Evolutionary conservation across 306 rosid species (phyloP).

Genomic region (Spatholobus suberectus): DNA sequence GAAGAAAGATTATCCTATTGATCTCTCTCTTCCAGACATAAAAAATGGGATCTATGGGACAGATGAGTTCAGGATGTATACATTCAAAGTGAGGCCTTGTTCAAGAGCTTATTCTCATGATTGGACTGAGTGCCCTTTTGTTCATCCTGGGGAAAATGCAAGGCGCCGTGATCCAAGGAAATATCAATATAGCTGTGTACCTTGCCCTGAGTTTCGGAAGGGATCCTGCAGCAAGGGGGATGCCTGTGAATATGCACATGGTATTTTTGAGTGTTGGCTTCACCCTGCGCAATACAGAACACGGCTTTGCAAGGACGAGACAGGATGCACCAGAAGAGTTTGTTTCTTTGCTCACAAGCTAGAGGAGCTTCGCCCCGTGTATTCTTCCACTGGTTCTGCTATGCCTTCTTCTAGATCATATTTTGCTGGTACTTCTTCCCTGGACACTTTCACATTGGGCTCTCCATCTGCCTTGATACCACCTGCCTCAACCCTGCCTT

Average conservation of each 20-base stretch:
- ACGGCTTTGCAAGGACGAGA: constrained; percentile 89
- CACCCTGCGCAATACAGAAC: constrained; percentile 95
- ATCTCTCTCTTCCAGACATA: constrained; percentile 87
- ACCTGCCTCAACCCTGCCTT: constrained; percentile 58
- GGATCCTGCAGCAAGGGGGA: constrained; percentile 84
- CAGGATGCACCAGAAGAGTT: constrained; percentile 71
- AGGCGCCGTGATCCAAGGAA: constrained; percentile 90
- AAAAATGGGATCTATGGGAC: constrained; percentile 81
- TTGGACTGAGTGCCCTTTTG: constrained; percentile 96
- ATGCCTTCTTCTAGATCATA: constrained; percentile 79
- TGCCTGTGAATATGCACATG: constrained; percentile 88
- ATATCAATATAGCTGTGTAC: constrained; percentile 83
- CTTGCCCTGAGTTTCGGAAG: constrained; percentile 85
- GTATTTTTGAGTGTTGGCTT: constrained; percentile 93
- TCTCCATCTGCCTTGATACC: constrained; percentile 56
- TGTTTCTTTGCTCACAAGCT: constrained; percentile 89
- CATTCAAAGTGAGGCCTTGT: constrained; percentile 88
- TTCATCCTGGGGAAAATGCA: constrained; percentile 92
- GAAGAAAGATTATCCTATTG: constrained; percentile 75
- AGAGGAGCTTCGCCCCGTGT: constrained; percentile 90
- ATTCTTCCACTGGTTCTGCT: constrained; percentile 86
- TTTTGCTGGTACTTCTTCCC: constrained; percentile 42
- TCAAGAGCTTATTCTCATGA: constrained; percentile 96
- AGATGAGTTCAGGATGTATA: constrained; percentile 90
- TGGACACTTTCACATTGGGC: constrained; percentile 58